phyloP scores from a whole-genome alignment of 2,329 filamentous ascomycete species.

The Monosporascus sp. region DNA sequence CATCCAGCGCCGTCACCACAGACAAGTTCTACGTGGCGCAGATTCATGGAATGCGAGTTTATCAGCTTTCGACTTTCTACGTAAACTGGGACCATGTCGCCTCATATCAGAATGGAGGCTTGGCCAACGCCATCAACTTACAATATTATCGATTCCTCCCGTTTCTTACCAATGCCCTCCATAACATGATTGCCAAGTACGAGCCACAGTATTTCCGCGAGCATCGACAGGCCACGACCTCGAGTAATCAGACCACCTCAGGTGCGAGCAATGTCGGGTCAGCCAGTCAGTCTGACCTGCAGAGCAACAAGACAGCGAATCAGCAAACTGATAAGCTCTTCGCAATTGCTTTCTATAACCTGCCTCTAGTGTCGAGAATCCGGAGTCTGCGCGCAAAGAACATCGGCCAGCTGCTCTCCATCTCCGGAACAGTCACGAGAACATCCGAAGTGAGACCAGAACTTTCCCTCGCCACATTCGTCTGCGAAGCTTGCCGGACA shows the following conservation, averaged over 20 bases:
- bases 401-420: constrained; percentile 88
- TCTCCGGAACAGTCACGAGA: constrained; percentile 92
- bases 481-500: constrained; percentile 80
- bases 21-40: constrained; percentile 83
- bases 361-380: constrained; percentile 80
- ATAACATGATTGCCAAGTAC: constrained; percentile 91
- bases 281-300: constrained; percentile 56
- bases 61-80: constrained; percentile 78
- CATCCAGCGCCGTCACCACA: constrained; percentile 66
- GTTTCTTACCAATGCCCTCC: constrained; percentile 80
- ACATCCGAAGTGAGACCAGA: constrained; percentile 97
- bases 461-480: constrained; percentile 85
- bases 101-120: constrained; percentile 68
- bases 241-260: constrained; percentile 66
- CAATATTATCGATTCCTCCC: constrained; percentile 95
- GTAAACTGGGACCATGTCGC: constrained; percentile 83
- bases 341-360: constrained; percentile 85
- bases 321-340: constrained; percentile 98
- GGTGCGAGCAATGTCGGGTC: constrained; percentile 58
- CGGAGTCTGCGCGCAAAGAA: constrained; percentile 82
- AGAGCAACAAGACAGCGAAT: constrained; percentile 72
- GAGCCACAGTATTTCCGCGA: constrained; percentile 91
- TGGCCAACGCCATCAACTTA: constrained; percentile 80
- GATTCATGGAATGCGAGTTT: constrained; percentile 70
- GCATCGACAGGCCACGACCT: constrained; percentile 78